A percentile compares a stretch with the other conserved stretches of the same genome.
These are phyloP conservation scores for Malus fusca DNA, from an alignment of 306 rosid genomes.

Conservation along the genomic window DNA sequence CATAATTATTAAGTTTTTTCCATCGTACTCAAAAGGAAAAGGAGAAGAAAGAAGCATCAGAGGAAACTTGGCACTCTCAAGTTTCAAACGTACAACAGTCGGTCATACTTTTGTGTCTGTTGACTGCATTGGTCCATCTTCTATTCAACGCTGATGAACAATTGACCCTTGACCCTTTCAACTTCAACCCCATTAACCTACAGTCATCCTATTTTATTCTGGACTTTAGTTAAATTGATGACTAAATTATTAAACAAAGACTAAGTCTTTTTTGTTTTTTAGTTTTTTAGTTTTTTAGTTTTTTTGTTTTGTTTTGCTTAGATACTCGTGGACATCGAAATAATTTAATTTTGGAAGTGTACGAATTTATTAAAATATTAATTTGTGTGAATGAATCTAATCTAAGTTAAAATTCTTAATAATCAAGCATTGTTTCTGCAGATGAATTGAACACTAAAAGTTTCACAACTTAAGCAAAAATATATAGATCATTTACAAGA, in stretches of 20 bases:
- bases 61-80: background rate
- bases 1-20: background rate
- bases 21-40: background rate
- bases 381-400: no score
- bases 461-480: background rate
- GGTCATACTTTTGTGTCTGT: background rate
- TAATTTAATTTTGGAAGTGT: no score
- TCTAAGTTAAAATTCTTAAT: no score
- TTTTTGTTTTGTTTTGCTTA: no score
- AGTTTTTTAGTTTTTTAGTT: no score
- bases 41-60: background rate
- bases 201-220: background rate
- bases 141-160: conserved; percentile 2
- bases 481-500: background rate
- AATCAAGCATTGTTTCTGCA: background rate
- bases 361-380: no score
- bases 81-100: background rate
- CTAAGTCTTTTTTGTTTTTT: no score
- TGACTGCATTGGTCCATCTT: background rate
- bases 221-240: background rate
- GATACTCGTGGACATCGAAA: background rate
- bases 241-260: background rate
- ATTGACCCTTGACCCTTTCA: conserved; percentile 9
- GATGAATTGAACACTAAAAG: background rate
- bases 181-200: background rate